A percentile compares a stretch with the other conserved stretches of the same genome.
phyloP scores from a whole-genome alignment of 441 rosid genomes.

The Arabidopsis lyrata region DNA sequence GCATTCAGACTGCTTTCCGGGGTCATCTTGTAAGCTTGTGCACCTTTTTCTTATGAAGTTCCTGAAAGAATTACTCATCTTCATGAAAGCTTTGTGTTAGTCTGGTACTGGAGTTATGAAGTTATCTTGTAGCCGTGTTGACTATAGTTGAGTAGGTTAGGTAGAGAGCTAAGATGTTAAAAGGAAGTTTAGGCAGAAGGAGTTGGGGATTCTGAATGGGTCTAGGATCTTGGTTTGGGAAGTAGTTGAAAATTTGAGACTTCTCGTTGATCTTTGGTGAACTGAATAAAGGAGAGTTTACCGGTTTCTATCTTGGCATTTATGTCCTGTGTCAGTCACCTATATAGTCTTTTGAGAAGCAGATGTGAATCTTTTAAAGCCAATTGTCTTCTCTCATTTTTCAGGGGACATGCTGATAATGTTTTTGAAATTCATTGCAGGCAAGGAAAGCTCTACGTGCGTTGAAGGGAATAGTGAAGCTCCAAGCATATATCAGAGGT shows the following conservation, averaged over 20 bases:
- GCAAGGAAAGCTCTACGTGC: slow-evolving; percentile 91
- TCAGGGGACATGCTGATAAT: slow-evolving; percentile 1
- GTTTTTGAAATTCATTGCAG: slow-evolving; percentile 49
- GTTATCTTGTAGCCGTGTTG: not conserved
- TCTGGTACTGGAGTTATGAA: slow-evolving; percentile 2
- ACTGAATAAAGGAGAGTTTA: not conserved
- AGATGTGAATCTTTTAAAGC: slow-evolving; percentile 9
- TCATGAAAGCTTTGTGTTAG: slow-evolving; percentile 7
- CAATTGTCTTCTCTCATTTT: slow-evolving; percentile 11
- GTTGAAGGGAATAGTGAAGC: slow-evolving; percentile 89
- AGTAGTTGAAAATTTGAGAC: not conserved
- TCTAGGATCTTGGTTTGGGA: not conserved
- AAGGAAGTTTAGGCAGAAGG: slow-evolving; percentile 5
- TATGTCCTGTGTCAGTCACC: not conserved
- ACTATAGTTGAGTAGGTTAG: slow-evolving; percentile 18
- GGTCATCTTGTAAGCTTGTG: slow-evolving; percentile 73
- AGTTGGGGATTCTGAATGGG: not conserved
- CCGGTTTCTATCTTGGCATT: not conserved
- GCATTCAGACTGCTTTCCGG: slow-evolving; percentile 75
- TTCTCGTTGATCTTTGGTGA: slow-evolving; percentile 9
- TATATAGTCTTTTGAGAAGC: slow-evolving; percentile 5
- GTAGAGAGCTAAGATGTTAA: not conserved
- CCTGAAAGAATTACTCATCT: not conserved
- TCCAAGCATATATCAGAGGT: slow-evolving; percentile 90
- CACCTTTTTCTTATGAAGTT: slow-evolving; percentile 7